Evolutionary conservation across 441 rosid genomes (phyloP).

Genomic region (Bruguiera hainesii): DNA sequence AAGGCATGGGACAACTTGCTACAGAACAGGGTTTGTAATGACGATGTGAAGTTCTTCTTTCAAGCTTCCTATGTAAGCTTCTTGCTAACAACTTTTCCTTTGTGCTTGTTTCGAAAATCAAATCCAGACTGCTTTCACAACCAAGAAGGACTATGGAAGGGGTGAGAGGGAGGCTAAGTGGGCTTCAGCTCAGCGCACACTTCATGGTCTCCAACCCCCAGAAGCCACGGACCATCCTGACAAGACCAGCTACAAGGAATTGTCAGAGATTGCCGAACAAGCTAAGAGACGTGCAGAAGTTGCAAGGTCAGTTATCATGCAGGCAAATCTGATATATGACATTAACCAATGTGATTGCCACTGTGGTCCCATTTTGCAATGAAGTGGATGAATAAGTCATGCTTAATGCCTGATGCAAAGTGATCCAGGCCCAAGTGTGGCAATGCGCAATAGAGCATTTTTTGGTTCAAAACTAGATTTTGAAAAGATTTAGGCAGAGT

Average conservation of each 20-base stretch:
- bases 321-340: not conserved
- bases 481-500: too few species aligned
- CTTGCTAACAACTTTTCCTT: not conserved
- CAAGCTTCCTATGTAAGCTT: not conserved
- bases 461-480: too few species aligned
- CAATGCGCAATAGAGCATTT: too few species aligned
- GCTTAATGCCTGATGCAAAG: not conserved
- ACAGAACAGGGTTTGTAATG: slow-evolving; percentile 46
- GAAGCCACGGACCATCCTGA: slow-evolving; percentile 40
- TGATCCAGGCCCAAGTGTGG: too few species aligned
- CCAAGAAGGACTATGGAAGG: slow-evolving; percentile 77
- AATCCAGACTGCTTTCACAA: slow-evolving; percentile 70
- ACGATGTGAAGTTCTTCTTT: not conserved
- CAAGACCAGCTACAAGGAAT: slow-evolving; percentile 38
- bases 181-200: slow-evolving; percentile 82
- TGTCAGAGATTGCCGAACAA: slow-evolving; percentile 78
- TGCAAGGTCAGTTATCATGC: slow-evolving; percentile 40
- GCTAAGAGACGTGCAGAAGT: slow-evolving; percentile 84
- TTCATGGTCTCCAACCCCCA: slow-evolving; percentile 57
- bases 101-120: not conserved
- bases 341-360: too few species aligned
- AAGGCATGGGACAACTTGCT: slow-evolving; percentile 72
- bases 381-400: not conserved
- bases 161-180: slow-evolving; percentile 92
- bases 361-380: not conserved